These are phyloP conservation scores for Vaucheria bursata DNA, from an alignment of 352 stramenopile species.

Conservation along the genomic window DNA sequence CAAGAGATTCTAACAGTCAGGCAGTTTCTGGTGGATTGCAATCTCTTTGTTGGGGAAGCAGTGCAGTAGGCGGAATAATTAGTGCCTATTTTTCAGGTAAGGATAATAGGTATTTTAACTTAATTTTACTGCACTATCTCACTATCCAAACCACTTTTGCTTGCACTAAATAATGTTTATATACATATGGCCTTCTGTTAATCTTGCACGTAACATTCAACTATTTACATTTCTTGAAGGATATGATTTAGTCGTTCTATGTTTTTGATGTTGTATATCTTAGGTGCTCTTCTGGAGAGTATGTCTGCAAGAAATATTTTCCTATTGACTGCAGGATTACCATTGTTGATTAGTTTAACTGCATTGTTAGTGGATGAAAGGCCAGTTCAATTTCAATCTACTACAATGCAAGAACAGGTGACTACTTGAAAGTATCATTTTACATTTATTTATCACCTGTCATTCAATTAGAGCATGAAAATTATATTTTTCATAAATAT, in stretches of 20 bases:
- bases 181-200: too few relatives aligned
- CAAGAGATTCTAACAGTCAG: slow-evolving; percentile 41
- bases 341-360: slow-evolving; percentile 75
- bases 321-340: slow-evolving; percentile 73
- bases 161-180: too few relatives aligned
- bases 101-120: too few relatives aligned
- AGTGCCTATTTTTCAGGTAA: slow-evolving; percentile 78
- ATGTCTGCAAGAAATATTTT: slow-evolving; percentile 82
- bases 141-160: too few relatives aligned
- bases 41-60: slow-evolving; percentile 83
- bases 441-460: too few relatives aligned
- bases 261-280: neutral
- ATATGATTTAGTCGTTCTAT: too few relatives aligned
- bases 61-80: slow-evolving; percentile 78
- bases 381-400: neutral
- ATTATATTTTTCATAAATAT: too few relatives aligned
- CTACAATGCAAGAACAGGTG: neutral
- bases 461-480: too few relatives aligned
- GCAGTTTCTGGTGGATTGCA: slow-evolving; percentile 74
- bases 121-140: too few relatives aligned
- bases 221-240: too few relatives aligned
- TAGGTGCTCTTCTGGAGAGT: slow-evolving; percentile 66
- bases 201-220: too few relatives aligned
- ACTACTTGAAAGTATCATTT: too few relatives aligned
- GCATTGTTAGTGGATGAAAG: slow-evolving; percentile 74